Base-by-base conservation (phyloP, 2,329 filamentous ascomycete species). In the Clonostachys rhizophaga region DNA sequence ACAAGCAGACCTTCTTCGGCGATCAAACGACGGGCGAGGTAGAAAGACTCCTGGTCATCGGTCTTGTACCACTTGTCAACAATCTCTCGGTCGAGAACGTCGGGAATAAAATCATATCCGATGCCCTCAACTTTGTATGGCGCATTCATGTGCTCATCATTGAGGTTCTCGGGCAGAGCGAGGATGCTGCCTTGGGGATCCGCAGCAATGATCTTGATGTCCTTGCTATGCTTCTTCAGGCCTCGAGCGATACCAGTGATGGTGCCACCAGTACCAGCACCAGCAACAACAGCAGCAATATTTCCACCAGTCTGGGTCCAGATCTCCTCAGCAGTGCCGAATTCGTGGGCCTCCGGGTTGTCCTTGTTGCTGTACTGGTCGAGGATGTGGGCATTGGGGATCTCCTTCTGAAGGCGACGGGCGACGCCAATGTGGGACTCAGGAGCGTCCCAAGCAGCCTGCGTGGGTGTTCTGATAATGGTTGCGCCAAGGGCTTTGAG, bases 11-110 rank as follows among this genome's bases (percentile, higher is more conserved):
- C 94, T 69, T 99, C 94, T 66, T 99, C 94, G 14, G 90, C 79
- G 57, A 99, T 99, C 46, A 99, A 72, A 40, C 91, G 79, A 45
- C 95, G 80, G n/a, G 94, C 89, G 61, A 89, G 91, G 63, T 84
- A 78, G 71, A 99, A 99, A 3, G 91, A 91, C 63, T 96, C 88
- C 51, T 82, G 80, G 62, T 99, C 94, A 51, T 92, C 89, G 5
- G 94, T 99, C 81, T 99, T 99, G 75, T 96, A 97, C 94, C 94
- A 99, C 62, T 86, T 87, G 66, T 96, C 89, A 33, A 99, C 88
- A 6, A 80, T 66, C 30, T 84, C 69, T 60, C 86, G 89, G 55
- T 94, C 84, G 47, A 99, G 75, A 6, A 99, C 95, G 20, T 97
- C 89, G 7, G 95, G 94, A 50, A 99, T 87, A 66, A 99, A 99